These are phyloP conservation scores for Aspergillus pseudotamarii DNA, from an alignment of 2,329 filamentous ascomycete genomes.

Conservation along the genomic window DNA sequence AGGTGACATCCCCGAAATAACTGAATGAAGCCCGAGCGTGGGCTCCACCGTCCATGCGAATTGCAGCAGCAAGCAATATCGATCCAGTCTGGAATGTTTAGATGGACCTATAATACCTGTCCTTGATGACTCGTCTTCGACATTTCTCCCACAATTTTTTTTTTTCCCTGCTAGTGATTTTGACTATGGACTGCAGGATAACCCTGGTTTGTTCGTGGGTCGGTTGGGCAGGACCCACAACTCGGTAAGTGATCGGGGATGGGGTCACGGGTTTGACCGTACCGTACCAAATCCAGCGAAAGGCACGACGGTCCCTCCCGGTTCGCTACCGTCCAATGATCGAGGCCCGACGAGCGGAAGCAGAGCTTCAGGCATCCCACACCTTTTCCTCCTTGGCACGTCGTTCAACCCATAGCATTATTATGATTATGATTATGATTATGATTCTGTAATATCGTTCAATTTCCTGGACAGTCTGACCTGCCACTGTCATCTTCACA, in stretches of 20 bases:
- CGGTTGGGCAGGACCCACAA: neutral
- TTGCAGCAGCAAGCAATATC: neutral
- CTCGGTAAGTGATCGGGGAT: neutral
- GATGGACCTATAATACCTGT: too few relatives aligned
- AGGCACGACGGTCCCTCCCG: neutral
- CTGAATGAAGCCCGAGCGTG: neutral
- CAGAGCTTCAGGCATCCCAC: neutral
- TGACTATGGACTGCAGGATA: neutral
- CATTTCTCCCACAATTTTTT: neutral
- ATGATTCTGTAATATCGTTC: too few relatives aligned
- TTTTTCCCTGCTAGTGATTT: neutral
- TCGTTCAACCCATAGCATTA: too few relatives aligned
- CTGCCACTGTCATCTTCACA: neutral
- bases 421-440: too few relatives aligned
- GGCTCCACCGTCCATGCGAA: neutral
- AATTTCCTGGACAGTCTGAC: neutral
- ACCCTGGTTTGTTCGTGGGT: too few relatives aligned
- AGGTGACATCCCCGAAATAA: neutral
- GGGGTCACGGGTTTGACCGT: neutral
- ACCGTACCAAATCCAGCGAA: neutral
- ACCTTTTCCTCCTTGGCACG: neutral
- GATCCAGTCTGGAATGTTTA: neutral
- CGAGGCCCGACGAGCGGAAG: neutral
- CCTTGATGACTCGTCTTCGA: too few relatives aligned
- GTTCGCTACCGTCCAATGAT: neutral